These are phyloP conservation scores for Boletus edulis DNA, from an alignment of 768 basidiomycete genomes.

Conservation along the genomic window DNA sequence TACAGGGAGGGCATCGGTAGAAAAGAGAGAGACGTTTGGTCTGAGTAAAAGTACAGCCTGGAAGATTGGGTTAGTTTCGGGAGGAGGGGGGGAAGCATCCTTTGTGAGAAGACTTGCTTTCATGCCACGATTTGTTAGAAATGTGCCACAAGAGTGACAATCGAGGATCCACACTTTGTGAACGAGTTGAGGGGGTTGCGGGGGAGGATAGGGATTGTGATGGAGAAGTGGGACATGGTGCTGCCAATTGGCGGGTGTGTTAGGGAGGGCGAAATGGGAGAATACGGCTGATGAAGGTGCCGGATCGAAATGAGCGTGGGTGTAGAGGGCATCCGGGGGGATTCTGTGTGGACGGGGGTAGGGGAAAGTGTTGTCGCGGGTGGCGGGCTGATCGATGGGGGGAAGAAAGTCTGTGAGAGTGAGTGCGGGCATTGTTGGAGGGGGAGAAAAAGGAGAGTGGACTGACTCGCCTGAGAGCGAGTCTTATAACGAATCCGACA, in stretches of 20 bases:
- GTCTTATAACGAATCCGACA: slow-evolving; percentile 30
- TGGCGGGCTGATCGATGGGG: slow-evolving; percentile 3
- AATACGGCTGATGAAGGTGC: slow-evolving; percentile 23
- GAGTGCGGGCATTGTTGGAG: slow-evolving; percentile 31
- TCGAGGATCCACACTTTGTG: slow-evolving; percentile 83
- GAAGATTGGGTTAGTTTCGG: slow-evolving; percentile 5
- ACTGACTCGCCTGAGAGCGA: slow-evolving; percentile 35
- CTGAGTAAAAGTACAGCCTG: slow-evolving; percentile 83
- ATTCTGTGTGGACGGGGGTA: slow-evolving; percentile 24
- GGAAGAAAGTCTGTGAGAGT: slow-evolving; percentile 11
- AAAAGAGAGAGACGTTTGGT: slow-evolving; percentile 79
- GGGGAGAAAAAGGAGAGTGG: slow-evolving; percentile 19
- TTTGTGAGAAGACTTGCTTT: slow-evolving; percentile 48
- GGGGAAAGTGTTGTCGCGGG: slow-evolving; percentile 12
- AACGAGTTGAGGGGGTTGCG: slow-evolving; percentile 38
- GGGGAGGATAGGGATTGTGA: slow-evolving; percentile 42
- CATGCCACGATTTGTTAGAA: slow-evolving; percentile 85
- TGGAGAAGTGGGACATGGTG: slow-evolving; percentile 36
- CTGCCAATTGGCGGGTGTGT: slow-evolving; percentile 27
- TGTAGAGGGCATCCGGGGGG: slow-evolving; percentile 13
- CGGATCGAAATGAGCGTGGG: slow-evolving; percentile 27
- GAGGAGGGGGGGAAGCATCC: background rate
- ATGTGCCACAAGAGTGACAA: slow-evolving; percentile 69
- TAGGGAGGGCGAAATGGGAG: slow-evolving; percentile 25
- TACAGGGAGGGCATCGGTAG: slow-evolving; percentile 74